Conservation (phyloP, 768 basidiomycete species). For the Mrakia gelida region DNA sequence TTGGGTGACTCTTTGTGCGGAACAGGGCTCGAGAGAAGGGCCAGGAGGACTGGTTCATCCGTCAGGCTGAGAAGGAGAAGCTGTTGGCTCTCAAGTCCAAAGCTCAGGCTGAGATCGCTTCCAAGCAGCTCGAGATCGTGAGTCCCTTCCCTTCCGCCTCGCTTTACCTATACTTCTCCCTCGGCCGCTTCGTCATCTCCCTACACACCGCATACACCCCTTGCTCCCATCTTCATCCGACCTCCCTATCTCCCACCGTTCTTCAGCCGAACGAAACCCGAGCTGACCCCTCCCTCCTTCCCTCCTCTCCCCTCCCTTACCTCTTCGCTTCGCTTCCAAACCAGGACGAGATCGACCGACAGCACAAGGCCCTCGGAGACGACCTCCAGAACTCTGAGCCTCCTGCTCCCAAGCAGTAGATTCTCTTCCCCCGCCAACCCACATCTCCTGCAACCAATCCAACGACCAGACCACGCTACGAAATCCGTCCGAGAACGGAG, state of each 20-base stretch:
- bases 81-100: not conserved
- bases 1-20: not conserved
- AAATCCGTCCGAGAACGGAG: too few relatives aligned
- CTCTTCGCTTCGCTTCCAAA: not conserved
- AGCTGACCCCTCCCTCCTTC: not conserved
- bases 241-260: not conserved
- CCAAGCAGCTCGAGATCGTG: not conserved
- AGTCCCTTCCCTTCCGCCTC: not conserved
- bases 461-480: too few relatives aligned
- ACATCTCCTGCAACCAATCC: not conserved
- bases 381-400: not conserved
- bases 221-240: not conserved
- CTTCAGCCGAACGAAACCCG: not conserved
- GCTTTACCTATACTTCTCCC: not conserved
- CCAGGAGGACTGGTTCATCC: conserved; percentile 11
- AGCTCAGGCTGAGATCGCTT: not conserved
- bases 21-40: not conserved
- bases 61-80: conserved; percentile 11
- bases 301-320: not conserved
- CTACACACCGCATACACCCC: not conserved
- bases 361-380: not conserved
- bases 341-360: conserved; percentile 3
- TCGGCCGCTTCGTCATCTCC: not conserved
- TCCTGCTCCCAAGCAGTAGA: not conserved
- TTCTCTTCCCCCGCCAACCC: not conserved